Base-by-base conservation (phyloP, 257 asterid species). In the Ilex aquifolium region DNA sequence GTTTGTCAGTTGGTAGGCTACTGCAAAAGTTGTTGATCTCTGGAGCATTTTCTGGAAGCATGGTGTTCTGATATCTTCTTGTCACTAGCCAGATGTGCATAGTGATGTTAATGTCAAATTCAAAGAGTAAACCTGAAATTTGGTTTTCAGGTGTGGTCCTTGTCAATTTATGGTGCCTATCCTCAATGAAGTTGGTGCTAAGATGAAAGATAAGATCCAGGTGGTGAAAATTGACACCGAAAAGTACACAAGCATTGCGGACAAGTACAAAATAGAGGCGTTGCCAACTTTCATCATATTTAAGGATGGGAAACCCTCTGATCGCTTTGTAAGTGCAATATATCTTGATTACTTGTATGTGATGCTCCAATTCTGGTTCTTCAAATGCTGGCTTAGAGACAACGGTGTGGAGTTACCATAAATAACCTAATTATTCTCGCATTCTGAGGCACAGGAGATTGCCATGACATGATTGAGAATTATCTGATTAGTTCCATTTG, bases 111-210 rank as follows among this genome's bases (percentile, higher is more conserved):
- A 50, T 8, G 44, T 3, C 16, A 5, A 32, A 42, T 39, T 15
- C 14, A 15, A 13, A 31, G 9, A 36, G 53, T 62, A 29, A 29
- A 69, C 59, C 51, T 10, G 32, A 66, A 48, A 56, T 59, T 17
- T 70, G 21, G 29, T 63, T 73, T 80, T 65, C 74, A 92, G 99
- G 99, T 92, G 99, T 40, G 99, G 99, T 59, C 99, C 99, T 52
- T 92, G 99, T 82, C 96, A 87, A 65, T 82, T 85, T 66, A 92
- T 92, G 97, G 96, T 79, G 69, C 97, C 99, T 39, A 74, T 92
- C 69, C 94, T 92, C 63, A 83, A 89, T 3, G 80, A 89, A 72
- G 94, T 89, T 56, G 69, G 94, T 56, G 72, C 84, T 49, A 61
- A 79, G 10, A 63, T 92, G 89, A 77, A 50, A 60, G 96, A 89